These are phyloP conservation scores for Escallonia rubra DNA, from an alignment of 129 eudicot genomes.

Conservation along the genomic window DNA sequence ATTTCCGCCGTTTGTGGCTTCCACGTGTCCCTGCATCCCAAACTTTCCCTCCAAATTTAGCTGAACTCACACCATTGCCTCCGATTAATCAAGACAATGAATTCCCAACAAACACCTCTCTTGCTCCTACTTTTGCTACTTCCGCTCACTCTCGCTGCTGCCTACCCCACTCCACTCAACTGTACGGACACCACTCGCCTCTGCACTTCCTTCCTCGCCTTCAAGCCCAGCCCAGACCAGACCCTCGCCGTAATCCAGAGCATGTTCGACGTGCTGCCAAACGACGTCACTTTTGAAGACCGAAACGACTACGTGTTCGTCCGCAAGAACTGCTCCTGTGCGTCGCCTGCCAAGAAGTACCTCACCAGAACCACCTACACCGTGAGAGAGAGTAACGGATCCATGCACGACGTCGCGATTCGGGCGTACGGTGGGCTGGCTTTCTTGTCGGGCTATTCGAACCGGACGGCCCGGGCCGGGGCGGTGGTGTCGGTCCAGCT, in stretches of 20 bases:
- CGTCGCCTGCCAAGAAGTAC: conserved; percentile 29
- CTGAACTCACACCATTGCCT: neutral
- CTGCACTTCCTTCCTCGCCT: conserved; percentile 82
- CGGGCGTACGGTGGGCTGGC: conserved; percentile 76
- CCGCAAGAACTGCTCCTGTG: conserved; percentile 81
- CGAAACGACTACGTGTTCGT: conserved; percentile 50
- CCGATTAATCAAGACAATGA: conserved; percentile 24
- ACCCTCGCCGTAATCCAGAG: conserved; percentile 63
- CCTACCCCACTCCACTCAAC: conserved; percentile 55
- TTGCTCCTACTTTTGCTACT: conserved; percentile 1
- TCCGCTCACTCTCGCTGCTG: conserved; percentile 9
- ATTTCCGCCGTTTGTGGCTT: neutral
- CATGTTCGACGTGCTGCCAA: conserved; percentile 83
- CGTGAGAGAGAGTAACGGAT: conserved; percentile 51
- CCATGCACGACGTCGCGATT: conserved; percentile 63
- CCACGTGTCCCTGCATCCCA: neutral
- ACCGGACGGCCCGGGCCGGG: conserved; percentile 63
- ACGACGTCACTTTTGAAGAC: conserved; percentile 60
- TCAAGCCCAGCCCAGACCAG: conserved; percentile 49
- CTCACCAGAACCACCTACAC: conserved; percentile 73
- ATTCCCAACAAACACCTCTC: neutral
- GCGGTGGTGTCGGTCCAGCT: conserved; percentile 71
- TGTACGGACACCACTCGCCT: conserved; percentile 70
- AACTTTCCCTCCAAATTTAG: neutral
- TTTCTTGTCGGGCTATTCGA: conserved; percentile 33